phyloP scores from a whole-genome alignment of 2,329 filamentous ascomycete genomes.

The Xylariaceae sp. region DNA sequence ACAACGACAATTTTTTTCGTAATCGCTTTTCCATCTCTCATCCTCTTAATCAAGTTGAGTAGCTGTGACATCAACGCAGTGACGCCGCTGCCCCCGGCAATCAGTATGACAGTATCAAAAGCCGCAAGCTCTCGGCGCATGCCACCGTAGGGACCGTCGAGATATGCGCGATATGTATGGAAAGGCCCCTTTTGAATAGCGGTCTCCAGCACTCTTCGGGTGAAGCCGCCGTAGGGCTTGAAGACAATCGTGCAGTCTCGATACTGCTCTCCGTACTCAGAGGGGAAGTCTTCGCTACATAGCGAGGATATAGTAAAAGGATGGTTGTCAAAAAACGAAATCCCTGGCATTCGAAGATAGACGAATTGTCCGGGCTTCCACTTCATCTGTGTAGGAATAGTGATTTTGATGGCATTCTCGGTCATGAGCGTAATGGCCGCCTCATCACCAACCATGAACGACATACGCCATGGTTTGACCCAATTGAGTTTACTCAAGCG shows the following conservation, averaged over 20 bases:
- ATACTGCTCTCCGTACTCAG: constrained; percentile 83
- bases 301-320: constrained; percentile 93
- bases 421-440: constrained; percentile 85
- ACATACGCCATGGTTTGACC: constrained; percentile 73
- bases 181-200: constrained; percentile 83
- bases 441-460: constrained; percentile 87
- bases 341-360: constrained; percentile 89
- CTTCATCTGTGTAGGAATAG: constrained; percentile 85
- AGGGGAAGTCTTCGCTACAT: constrained; percentile 90
- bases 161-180: constrained; percentile 86
- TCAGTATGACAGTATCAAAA: constrained; percentile 89
- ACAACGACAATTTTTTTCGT: constrained; percentile 87
- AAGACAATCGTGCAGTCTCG: constrained; percentile 90
- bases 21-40: constrained; percentile 91
- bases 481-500: constrained; percentile 88
- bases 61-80: constrained; percentile 91
- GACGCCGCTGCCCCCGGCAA: constrained; percentile 91
- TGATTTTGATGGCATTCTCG: constrained; percentile 93
- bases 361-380: constrained; percentile 96
- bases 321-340: constrained; percentile 88
- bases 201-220: constrained; percentile 76
- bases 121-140: constrained; percentile 87
- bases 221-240: constrained; percentile 88
- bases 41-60: constrained; percentile 90
- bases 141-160: constrained; percentile 93